Evolutionary conservation across 75 land plant genomes (phyloP), one percentile per base, ranked within the genome.

Genomic region (Azolla pinnata): DNA sequence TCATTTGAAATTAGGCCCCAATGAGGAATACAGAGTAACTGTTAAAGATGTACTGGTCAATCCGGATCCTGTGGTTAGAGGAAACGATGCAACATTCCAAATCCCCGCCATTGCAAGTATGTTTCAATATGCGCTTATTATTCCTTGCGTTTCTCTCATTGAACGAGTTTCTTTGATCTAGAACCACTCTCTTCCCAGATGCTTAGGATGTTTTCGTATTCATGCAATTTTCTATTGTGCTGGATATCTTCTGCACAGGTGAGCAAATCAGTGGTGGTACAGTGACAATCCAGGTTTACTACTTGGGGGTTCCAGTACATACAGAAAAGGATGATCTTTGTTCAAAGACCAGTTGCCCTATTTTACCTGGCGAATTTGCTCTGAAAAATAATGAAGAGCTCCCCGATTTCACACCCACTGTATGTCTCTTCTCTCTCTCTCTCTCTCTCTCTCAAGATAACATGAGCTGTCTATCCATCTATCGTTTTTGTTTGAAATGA

Each of bases 61-160:
- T 17, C 71, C 71, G 17, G 67, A 68, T 24, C 71, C 71, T 33
- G 71, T 61, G 17, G 56, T 68, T 21, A 68, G 71, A 18, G 71
- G 71, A 50, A 51, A 61, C 33, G 65, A 61, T 14, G 67, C 48
- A 45, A 61, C 65, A 29, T 68, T 68, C 55, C 38, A 32, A 1
- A 63, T 68, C 1, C 71, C 71, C 32, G 71, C 71, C 19, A 31
- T 33, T 29, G 53, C 71, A 16, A 49, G 71, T 68, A 51, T 30
- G 71, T 52, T 35, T 21, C 53, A n/a, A 14, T 33, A 17, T 9
- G n/a, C n/a, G n/a, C n/a, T n/a, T n/a, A n/a, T n/a, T n/a, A n/a
- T n/a, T n/a, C n/a, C n/a, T n/a, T n/a, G n/a, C n/a, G n/a, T n/a
- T n/a, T n/a, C n/a, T n/a, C n/a, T n/a, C n/a, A n/a, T n/a, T n/a